Evolutionary conservation across 2,329 filamentous ascomycete genomes (phyloP).

Genomic region (Zarea fungicola): DNA sequence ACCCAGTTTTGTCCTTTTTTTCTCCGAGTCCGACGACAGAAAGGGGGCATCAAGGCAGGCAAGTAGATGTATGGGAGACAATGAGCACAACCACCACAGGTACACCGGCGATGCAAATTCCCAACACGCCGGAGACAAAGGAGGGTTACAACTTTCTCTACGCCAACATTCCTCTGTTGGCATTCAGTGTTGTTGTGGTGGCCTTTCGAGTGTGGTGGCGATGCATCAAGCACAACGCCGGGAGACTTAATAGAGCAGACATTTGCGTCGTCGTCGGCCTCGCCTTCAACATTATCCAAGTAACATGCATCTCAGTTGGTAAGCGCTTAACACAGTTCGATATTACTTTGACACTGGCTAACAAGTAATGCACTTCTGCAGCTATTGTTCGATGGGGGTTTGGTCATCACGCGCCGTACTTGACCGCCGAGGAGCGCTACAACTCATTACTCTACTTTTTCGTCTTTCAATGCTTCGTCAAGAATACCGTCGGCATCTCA

Average conservation of each 20-base stretch:
- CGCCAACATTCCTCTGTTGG: constrained; percentile 5
- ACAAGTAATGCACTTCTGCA: too few species aligned
- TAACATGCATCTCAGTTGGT: constrained; percentile 6
- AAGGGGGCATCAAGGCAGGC: too few species aligned
- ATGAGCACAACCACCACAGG: background rate
- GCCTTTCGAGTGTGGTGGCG: constrained; percentile 11
- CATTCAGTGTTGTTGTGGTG: constrained; percentile 1
- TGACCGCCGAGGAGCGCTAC: constrained; percentile 5
- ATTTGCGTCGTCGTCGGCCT: constrained; percentile 9
- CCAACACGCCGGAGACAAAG: constrained; percentile 7
- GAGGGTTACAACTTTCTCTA: constrained; percentile 8
- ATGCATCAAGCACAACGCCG: constrained; percentile 10
- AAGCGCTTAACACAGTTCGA: too few species aligned
- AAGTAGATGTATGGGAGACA: too few species aligned
- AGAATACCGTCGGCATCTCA: constrained; percentile 6
- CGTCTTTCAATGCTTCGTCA: constrained; percentile 11
- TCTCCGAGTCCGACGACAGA: too few species aligned
- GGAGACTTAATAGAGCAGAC: constrained; percentile 4
- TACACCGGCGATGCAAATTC: background rate
- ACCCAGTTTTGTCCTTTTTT: too few species aligned
- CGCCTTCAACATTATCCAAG: constrained; percentile 8
- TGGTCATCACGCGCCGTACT: constrained; percentile 7
- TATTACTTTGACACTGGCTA: background rate
- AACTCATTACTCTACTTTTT: constrained; percentile 10
- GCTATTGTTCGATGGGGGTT: constrained; percentile 11